Base-by-base conservation (phyloP, 306 rosid species). In the Dalbergia oliveri region DNA sequence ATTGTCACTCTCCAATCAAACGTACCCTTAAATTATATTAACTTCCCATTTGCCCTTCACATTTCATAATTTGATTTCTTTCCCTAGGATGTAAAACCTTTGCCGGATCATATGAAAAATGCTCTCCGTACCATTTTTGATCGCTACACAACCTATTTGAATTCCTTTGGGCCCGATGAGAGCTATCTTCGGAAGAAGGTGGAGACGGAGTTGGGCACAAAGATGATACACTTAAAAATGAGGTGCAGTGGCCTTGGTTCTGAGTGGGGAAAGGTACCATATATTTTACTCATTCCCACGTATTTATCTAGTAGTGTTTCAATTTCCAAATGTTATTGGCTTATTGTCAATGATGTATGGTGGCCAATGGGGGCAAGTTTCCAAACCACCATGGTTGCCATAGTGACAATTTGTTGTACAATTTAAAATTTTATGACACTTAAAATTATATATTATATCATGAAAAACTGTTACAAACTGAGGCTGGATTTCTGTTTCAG, bases 221-320 rank as follows among this genome's bases (percentile, higher is more conserved):
- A 88, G 89, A 74, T 95, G 97, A 91, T 95, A 77, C 87, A 91
- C 86, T 85, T 95, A 78, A 95, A 95, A 86, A 91, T 95, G 96
- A 89, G 99, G 84, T 93, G 94, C 88, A 72, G 97, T 72, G 92
- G 94, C 77, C 83, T 95, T 23, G 93, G 86, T 47, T 74, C 97
- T 35, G 94, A 89, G 82, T 95, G 99, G 99, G 98, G 97, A 82
- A 91, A 93, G 98, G 99, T 95, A 89, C 77, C 39, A 5, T 73
- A 58, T 77, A 58, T 15, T 76, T 62, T 34, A 50, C 73, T 70
- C 65, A 18, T 73, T 69, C 23, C 65, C 66, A 21, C 47, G 2
- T 14, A 43, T 79, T 44, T 19, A 21, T 78, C 31, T 72, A 63
- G 58, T 16, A 43, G 66, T 65, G n/a, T 69, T 73, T 68, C 41